Conservation (phyloP, 495 filamentous ascomycete species). For the Xylaria flabelliformis region DNA sequence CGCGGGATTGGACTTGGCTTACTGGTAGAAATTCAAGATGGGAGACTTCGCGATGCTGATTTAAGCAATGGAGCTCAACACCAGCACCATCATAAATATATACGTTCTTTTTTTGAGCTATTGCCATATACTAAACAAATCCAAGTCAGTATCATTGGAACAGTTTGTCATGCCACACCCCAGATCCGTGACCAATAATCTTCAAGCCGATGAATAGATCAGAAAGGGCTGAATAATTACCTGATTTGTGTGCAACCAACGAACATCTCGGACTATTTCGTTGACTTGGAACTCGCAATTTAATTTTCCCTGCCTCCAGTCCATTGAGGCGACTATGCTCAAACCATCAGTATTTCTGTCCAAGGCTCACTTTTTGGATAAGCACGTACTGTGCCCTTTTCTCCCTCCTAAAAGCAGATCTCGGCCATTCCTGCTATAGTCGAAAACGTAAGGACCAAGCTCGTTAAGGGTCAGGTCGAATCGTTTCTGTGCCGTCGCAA, state of each 20-base stretch:
- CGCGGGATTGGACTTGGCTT: neutral
- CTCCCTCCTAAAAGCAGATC: conserved; percentile 83
- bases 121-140: conserved; percentile 72
- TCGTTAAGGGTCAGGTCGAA: conserved; percentile 86
- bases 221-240: neutral
- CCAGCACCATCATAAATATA: conserved; percentile 89
- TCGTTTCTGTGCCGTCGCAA: conserved; percentile 87
- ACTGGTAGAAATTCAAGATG: conserved; percentile 90
- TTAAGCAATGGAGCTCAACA: conserved; percentile 88
- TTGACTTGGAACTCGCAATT: conserved; percentile 88
- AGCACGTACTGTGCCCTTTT: conserved; percentile 72
- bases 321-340: conserved; percentile 79
- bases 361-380: neutral
- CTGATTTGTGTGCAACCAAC: conserved; percentile 95
- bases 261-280: conserved; percentile 87
- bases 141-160: conserved; percentile 13
- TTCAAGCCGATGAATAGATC: neutral
- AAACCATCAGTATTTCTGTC: neutral
- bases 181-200: neutral
- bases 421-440: conserved; percentile 89
- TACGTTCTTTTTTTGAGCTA: conserved; percentile 96
- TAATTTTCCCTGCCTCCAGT: conserved; percentile 91
- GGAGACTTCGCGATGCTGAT: conserved; percentile 88
- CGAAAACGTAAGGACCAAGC: conserved; percentile 83
- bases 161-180: neutral